phyloP scores from a whole-genome alignment of 2,329 filamentous ascomycete genomes.

The Cladophialophora chaetospira region DNA sequence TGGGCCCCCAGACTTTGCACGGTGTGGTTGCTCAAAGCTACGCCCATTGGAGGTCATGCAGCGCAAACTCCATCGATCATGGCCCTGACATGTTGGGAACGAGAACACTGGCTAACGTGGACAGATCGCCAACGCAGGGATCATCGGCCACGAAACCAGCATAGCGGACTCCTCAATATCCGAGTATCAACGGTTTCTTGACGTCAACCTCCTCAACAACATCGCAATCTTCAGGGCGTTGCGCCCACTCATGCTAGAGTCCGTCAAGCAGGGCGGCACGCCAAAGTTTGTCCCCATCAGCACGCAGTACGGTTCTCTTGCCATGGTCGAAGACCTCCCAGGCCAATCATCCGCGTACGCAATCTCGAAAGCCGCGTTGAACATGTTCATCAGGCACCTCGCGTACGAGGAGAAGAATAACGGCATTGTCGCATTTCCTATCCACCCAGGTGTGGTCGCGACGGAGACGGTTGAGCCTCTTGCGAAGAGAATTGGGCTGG shows the following conservation, averaged over 20 bases:
- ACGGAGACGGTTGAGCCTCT: constrained; percentile 36
- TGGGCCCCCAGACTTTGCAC: background rate
- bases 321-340: constrained; percentile 19
- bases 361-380: constrained; percentile 48
- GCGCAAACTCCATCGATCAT: too few relatives aligned
- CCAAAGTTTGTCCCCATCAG: constrained; percentile 22
- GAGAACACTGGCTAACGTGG: too few relatives aligned
- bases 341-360: constrained; percentile 38
- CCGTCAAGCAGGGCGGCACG: constrained; percentile 8
- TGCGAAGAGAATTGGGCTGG: constrained; percentile 40
- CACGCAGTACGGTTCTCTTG: constrained; percentile 23
- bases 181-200: constrained; percentile 16
- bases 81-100: too few relatives aligned
- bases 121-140: constrained; percentile 20
- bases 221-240: constrained; percentile 20
- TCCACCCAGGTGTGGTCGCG: constrained; percentile 50
- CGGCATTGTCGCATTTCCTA: constrained; percentile 41
- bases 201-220: constrained; percentile 24
- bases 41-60: too few relatives aligned
- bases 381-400: constrained; percentile 48
- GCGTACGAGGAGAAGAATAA: constrained; percentile 42
- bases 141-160: constrained; percentile 18
- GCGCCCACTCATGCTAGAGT: constrained; percentile 17
- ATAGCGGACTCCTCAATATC: constrained; percentile 10
- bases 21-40: background rate